phyloP scores from a whole-genome alignment of 768 basidiomycete species.

The Boletales sp. region DNA sequence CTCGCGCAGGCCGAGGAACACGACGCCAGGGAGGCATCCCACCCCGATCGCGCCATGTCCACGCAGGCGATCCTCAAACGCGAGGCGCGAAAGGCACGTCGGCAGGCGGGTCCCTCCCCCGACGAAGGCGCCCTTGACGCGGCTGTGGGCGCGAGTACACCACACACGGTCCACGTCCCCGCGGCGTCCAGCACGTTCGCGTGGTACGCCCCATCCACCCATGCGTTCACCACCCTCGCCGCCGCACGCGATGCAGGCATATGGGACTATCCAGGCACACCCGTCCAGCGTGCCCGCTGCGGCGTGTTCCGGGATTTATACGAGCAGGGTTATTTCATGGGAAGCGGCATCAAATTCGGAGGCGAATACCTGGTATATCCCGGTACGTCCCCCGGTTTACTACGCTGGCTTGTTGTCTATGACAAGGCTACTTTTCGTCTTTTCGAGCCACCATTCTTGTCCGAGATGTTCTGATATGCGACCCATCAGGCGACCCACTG shows the following conservation, averaged over 20 bases:
- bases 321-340: constrained; percentile 84
- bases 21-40: constrained; percentile 41
- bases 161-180: constrained; percentile 63
- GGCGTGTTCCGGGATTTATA: constrained; percentile 78
- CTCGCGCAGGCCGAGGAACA: constrained; percentile 47
- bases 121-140: background rate
- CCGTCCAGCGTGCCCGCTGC: constrained; percentile 69
- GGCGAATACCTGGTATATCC: constrained; percentile 97
- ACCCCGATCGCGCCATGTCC: constrained; percentile 42
- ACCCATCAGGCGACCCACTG: constrained; percentile 77
- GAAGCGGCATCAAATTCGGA: constrained; percentile 89
- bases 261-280: constrained; percentile 71
- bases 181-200: constrained; percentile 56
- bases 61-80: constrained; percentile 70
- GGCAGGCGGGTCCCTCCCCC: constrained; percentile 1
- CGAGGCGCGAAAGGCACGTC: constrained; percentile 48
- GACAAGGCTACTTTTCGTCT: background rate
- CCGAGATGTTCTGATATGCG: constrained; percentile 3
- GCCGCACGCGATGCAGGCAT: constrained; percentile 64
- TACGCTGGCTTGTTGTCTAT: too few relatives aligned
- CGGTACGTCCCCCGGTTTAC: constrained; percentile 44
- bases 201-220: constrained; percentile 59
- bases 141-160: constrained; percentile 2
- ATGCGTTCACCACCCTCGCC: constrained; percentile 52
- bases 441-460: background rate